These are phyloP conservation scores for Hypoxylon lenormandii DNA, from an alignment of 495 filamentous ascomycete genomes.

Conservation along the genomic window DNA sequence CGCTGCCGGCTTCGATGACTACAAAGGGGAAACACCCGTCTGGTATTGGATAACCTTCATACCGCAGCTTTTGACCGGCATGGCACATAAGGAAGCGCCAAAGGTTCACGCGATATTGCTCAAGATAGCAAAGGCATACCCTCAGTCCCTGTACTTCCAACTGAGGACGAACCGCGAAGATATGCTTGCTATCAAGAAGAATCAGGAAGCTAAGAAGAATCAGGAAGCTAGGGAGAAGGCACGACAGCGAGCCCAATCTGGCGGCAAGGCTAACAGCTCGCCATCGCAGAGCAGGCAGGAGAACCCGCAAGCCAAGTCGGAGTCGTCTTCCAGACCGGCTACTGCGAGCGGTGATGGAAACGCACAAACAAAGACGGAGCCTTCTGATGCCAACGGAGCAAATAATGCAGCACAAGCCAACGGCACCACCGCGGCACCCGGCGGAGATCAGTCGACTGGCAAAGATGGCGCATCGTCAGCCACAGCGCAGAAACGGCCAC, in stretches of 20 bases:
- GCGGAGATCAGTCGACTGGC: conserved; percentile 50
- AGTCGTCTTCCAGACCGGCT: conserved; percentile 61
- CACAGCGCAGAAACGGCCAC: conserved; percentile 73
- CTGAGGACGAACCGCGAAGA: conserved; percentile 95
- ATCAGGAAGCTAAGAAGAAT: conserved; percentile 81
- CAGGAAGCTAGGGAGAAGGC: conserved; percentile 83
- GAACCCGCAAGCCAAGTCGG: conserved; percentile 58
- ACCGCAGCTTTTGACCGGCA: conserved; percentile 88
- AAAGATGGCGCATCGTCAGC: conserved; percentile 53
- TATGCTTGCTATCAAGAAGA: conserved; percentile 89
- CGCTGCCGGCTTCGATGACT: conserved; percentile 84
- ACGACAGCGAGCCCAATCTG: conserved; percentile 56
- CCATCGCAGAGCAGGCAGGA: conserved; percentile 54
- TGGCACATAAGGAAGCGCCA: conserved; percentile 89
- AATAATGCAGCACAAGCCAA: conserved; percentile 46
- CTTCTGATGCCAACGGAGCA: conserved; percentile 60
- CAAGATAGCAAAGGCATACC: conserved; percentile 94
- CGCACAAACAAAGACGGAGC: conserved; percentile 58
- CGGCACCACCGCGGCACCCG: conserved; percentile 51
- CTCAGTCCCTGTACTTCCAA: conserved; percentile 93
- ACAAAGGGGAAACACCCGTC: conserved; percentile 92
- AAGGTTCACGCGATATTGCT: conserved; percentile 82
- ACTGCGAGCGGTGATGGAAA: conserved; percentile 60
- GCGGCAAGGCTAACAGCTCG: conserved; percentile 54
- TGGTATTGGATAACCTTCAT: conserved; percentile 99